Base-by-base conservation (phyloP, 2,329 filamentous ascomycete species). In the Epichloe coenophiala region DNA sequence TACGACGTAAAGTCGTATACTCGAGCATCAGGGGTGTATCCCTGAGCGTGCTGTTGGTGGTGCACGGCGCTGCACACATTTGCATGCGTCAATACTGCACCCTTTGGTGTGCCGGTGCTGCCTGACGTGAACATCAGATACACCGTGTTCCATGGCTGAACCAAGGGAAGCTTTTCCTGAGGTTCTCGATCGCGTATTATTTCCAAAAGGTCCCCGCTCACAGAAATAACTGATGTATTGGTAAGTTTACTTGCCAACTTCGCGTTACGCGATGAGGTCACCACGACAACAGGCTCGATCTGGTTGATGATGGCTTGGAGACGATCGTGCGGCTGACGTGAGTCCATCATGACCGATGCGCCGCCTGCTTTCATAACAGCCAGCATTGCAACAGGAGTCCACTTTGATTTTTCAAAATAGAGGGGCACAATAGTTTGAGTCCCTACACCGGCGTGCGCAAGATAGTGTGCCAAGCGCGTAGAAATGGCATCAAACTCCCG, bases 401-500 rank as follows among this genome's bases (percentile, higher is more conserved):
- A 54, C 11, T 49, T 42, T 11, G 52, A 54, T 38, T 54, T 54
- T 36, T 52, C 50, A 38, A 50, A 54, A 39, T 38, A 48, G 3
- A 54, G 27, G 13, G 45, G 47, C 4, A 54, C 33, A 36, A 46
- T 48, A 33, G n/a, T 39, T 6, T 42, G 48, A 1, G 55, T 53
- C 5, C 40, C 40, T 4, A 52, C 49, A 13, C 51, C 55, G 5
- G 35, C 23, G 12, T 23, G 21, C 11, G 47, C 41, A 2, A 57
- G 52, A 19, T 49, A 49, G 12, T 12, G 19, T 23, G 56, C 57
- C 1, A 58, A 47, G 4, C 23, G 31, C 1, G 46, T 49, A 4
- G 53, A 44, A 13, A 54, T 27, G 3, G 6, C 9, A 37, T 56
- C 49, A 6, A 71, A 58, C 23, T 71, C 43, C 54, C 63, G 53